Base-by-base conservation (phyloP, 2,329 filamentous ascomycete genomes). In the Aspergillus terreus region DNA sequence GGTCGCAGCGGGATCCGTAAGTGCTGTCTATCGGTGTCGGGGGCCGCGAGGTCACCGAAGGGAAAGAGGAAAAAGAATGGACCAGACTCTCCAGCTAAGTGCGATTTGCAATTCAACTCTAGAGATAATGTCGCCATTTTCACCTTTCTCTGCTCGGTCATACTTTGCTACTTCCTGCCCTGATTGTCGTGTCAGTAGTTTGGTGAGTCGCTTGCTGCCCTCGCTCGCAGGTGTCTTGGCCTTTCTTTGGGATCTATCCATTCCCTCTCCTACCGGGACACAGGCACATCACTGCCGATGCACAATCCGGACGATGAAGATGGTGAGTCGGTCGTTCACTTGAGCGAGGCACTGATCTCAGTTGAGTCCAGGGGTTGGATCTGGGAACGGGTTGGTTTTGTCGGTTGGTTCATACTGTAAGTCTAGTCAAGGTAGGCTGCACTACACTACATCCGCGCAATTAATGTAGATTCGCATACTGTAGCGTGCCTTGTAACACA, bases 11-110 rank as follows among this genome's bases (percentile, higher is more conserved):
- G 21, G 40, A 48, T 33, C 2, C 11, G 6, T n/a, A 38, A 5
- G 15, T 11, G 12, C 14, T 51, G 33, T 41, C 41, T 25, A 15
- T 47, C 45, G 44, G 27, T 44, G 23, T 19, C 36, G 32, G 35
- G 38, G 49, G 45, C 36, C 33, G 46, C 49, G 43, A 36, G 47
- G 47, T 52, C 43, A 47, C 32, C 27, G 25, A 25, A 30, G 23
- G 12, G 44, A 27, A 30, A 33, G 12, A 44, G 19, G 43, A 45
- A 33, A 42, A 46, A 47, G 48, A 52, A 59, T 49, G 54, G 54
- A 56, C 48, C 52, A 63, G 55, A 64, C 56, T 62, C 55, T 62
- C 57, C 67, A 70, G 68, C 66, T 70, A 70, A 70, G 68, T 70
- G 65, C 63, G 68, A 68, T 64, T 30, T 51, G 59, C 61, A 65